Evolutionary conservation across 164 flowering plant genomes (phyloP), one percentile per base, ranked within the genome.

Genomic region (Protea cynaroides): DNA sequence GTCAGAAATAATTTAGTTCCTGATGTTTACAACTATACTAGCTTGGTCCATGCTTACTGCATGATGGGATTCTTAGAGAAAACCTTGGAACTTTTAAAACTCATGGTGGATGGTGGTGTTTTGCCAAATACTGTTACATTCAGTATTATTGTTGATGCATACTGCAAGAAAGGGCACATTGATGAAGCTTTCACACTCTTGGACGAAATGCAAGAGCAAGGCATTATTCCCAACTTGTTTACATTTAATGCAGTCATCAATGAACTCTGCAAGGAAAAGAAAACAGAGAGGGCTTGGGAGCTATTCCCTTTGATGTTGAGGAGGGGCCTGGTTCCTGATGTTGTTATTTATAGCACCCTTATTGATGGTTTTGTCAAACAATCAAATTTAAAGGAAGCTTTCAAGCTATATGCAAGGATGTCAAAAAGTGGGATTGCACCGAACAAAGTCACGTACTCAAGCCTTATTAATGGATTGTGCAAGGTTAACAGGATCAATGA

Each of bases 341-440:
- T 73, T 75, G 76, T 78, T 18, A 69, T 70, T 43, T 84, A 63
- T 63, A 73, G 71, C 59, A 77, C 64, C 25, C 69, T 88, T 34
- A 72, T 88, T 4, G 75, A 80, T 79, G 86, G 84, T 51, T 80
- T 80, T 65, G 78, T 68, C 14, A 83, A 82, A 65, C 74, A 80
- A 38, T 77, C 72, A 52, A 76, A 77, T 15, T 58, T 69, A 9
- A 62, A 19, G 58, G 72, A 68, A 67, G 88, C 84, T n/a, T 56
- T 55, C 23, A 69, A 58, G 68, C 62, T 84, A 69, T 80, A 68
- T 58, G 58, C 58, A 43, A 75, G 69, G 58, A 83, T 82, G 84
- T 25, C 65, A 18, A 82, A 72, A 52, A 46, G 47, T 65, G 86
- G 83, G 23, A 50, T 81, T 29, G 24, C n/a, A 50, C 86, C 84